Base-by-base conservation (phyloP, 2,329 filamentous ascomycete genomes). In the Apiospora koreana region DNA sequence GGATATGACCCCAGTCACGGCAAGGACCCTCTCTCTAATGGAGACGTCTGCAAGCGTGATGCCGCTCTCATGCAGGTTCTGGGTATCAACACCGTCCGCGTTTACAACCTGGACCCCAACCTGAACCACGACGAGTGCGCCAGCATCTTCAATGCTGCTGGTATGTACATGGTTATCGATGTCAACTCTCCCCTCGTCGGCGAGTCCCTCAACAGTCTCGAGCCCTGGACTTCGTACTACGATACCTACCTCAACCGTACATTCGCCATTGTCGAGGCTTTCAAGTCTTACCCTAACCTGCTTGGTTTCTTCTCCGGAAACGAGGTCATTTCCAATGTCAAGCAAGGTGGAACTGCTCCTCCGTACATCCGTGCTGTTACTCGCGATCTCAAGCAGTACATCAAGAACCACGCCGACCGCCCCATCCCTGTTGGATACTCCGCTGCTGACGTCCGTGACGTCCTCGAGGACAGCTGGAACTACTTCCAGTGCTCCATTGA, bases 311-410 rank as follows among this genome's bases (percentile, higher is more conserved):
- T 74, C 73, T 72, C 73, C 7, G 69, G 70, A 46, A 69, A 69
- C 58, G 69, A 68, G 67, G 71, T 73, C 25, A 74, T 94, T 81
- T 91, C 92, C 80, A 84, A 91, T 74, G 84, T 88, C 67, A 79
- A 85, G 62, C 91, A 88, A 46, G 91, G 88, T 73, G 81, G 84
- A 68, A 81, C 80, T 68, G 89, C 89, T 43, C 92, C 92, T 54
- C 91, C 89, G n/a, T 95, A 93, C 80, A 85, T 91, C 74, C 87
- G 90, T 81, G 93, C 93, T 72, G 89, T 94, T 73, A 94, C 91
- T 65, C 91, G 93, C 77, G 93, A 95, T 81, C 86, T 95, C 80
- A 94, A 93, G 86, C 91, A 91, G 79, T 95, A 95, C 85, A 91
- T 94, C 83, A 88, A 90, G 81, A 91, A 90, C 78, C 89, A 92